Evolutionary conservation across 202 grass and related monocot genomes (phyloP).

Genomic region (Musa balbisiana): DNA sequence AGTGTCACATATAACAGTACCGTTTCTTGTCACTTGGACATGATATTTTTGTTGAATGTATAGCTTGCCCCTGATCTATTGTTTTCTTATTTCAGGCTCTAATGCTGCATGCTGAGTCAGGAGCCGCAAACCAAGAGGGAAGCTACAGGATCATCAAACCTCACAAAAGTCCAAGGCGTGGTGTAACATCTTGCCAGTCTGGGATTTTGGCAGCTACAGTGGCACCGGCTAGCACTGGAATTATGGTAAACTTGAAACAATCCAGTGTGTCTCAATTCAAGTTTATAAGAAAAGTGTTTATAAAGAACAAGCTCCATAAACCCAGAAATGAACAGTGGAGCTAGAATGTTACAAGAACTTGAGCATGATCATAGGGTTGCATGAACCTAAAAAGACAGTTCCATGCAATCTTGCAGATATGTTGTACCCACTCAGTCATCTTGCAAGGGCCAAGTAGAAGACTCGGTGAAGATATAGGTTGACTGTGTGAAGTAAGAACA

Average conservation of each 20-base stretch:
- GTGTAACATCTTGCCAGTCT: constrained; percentile 29
- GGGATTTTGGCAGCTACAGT: constrained; percentile 45
- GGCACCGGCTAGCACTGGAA: constrained; percentile 45
- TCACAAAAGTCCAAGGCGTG: constrained; percentile 23
- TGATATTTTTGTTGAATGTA: too few species aligned
- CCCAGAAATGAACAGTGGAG: not conserved
- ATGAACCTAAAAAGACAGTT: too few species aligned
- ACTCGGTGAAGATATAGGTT: too few species aligned
- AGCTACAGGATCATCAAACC: constrained; percentile 30
- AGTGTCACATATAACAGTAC: too few species aligned
- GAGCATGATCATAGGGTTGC: too few species aligned
- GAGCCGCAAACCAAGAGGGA: constrained; percentile 13
- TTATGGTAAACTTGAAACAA: constrained; percentile 57
- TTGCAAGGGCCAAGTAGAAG: too few species aligned
- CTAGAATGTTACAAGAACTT: too few species aligned
- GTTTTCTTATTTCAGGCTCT: constrained; percentile 44
- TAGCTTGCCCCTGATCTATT: not conserved
- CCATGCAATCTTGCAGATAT: not conserved
- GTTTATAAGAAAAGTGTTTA: constrained; percentile 28
- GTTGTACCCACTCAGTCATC: not conserved
- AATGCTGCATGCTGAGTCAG: constrained; percentile 52
- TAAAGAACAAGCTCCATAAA: not conserved
- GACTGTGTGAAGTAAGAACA: too few species aligned
- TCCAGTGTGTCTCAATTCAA: constrained; percentile 3
- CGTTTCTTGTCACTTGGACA: too few species aligned